Evolutionary conservation across 2,329 filamentous ascomycete genomes (phyloP).

Genomic region (Colletotrichum sp.): DNA sequence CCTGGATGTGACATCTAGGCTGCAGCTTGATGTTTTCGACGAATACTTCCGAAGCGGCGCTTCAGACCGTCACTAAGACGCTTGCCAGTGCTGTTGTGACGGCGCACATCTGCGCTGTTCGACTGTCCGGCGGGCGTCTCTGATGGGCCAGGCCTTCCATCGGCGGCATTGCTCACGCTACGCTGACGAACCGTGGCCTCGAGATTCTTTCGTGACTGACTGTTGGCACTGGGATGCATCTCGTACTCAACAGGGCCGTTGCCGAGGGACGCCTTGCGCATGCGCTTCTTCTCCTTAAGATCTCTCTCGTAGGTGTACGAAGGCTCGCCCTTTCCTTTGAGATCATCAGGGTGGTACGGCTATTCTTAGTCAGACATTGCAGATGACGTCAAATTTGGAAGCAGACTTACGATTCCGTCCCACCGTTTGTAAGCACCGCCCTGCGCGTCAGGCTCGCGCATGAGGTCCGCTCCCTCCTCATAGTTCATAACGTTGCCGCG

Average conservation of each 20-base stretch:
- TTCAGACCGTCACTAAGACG: slow-evolving; percentile 56
- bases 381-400: neutral
- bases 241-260: slow-evolving; percentile 49
- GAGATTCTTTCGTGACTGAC: slow-evolving; percentile 25
- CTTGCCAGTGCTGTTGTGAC: slow-evolving; percentile 48
- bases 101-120: slow-evolving; percentile 32
- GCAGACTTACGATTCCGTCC: slow-evolving; percentile 70
- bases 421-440: slow-evolving; percentile 83
- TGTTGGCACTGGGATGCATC: slow-evolving; percentile 45
- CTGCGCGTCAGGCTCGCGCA: slow-evolving; percentile 71
- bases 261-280: slow-evolving; percentile 27
- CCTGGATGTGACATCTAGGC: neutral
- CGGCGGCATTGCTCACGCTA: slow-evolving; percentile 46
- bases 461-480: slow-evolving; percentile 85
- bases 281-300: slow-evolving; percentile 62
- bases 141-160: slow-evolving; percentile 26
- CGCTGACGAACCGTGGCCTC: slow-evolving; percentile 41
- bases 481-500: slow-evolving; percentile 78
- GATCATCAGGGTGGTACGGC: slow-evolving; percentile 76
- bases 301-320: slow-evolving; percentile 74
- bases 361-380: slow-evolving; percentile 30
- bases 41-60: slow-evolving; percentile 58
- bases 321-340: slow-evolving; percentile 84
- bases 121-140: slow-evolving; percentile 23
- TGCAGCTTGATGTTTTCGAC: slow-evolving; percentile 43